Conservation (phyloP, 225 moss, liverwort and hornwort genomes). For the Ulota crispa region DNA sequence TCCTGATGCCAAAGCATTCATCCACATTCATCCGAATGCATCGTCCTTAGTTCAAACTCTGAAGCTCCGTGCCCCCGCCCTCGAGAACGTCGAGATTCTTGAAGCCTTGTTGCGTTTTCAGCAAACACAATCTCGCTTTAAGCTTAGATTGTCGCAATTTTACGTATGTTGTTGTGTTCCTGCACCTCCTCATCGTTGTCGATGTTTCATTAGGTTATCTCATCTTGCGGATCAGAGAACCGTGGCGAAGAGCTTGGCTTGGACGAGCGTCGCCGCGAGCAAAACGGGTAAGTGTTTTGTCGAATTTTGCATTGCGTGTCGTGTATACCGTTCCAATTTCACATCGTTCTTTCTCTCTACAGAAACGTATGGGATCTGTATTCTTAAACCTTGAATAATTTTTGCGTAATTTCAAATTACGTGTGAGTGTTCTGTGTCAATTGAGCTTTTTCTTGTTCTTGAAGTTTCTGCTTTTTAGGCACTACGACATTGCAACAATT, state of each 20-base stretch:
- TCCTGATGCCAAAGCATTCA: no score
- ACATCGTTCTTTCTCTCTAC: background rate
- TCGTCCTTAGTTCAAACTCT: background rate
- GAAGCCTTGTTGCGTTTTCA: background rate
- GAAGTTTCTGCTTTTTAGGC: no score
- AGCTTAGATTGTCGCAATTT: background rate
- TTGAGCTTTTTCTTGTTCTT: no score
- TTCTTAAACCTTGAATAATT: background rate
- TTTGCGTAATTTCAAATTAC: background rate
- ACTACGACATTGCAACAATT: no score
- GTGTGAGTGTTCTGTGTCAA: no score
- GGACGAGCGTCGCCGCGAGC: background rate
- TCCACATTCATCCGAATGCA: background rate
- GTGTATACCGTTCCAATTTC: background rate
- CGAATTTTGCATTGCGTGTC: background rate
- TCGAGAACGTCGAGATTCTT: background rate
- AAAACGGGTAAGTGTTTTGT: background rate
- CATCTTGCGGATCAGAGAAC: background rate
- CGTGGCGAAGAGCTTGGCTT: background rate
- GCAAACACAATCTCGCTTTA: no score
- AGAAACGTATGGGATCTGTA: background rate
- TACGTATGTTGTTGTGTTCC: background rate
- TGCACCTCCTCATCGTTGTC: no score
- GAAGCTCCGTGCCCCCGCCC: background rate
- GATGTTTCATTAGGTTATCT: background rate